These are phyloP conservation scores for Chlamydomonas eustigma DNA, from an alignment of 139 green algal species.

Conservation along the genomic window DNA sequence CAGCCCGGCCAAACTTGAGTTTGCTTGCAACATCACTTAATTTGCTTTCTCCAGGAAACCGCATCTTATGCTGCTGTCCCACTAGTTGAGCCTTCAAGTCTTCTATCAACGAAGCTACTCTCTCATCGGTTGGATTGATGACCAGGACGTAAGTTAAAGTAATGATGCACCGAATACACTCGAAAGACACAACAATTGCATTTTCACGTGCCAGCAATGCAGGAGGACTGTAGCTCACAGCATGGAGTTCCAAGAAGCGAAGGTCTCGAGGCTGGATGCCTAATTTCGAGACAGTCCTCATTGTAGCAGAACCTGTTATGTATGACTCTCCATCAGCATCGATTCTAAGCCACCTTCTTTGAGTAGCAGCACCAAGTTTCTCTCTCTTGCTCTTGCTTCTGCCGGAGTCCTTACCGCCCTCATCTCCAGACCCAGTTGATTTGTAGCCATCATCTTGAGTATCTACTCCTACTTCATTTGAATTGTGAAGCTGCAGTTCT, in stretches of 20 bases:
- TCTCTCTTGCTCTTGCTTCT: too few species aligned
- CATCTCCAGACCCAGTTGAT: too few species aligned
- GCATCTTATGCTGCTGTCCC: not conserved
- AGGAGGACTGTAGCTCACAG: slow-evolving; percentile 17
- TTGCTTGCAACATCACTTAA: slow-evolving; percentile 45
- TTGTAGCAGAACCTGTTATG: not conserved
- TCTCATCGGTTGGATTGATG: slow-evolving; percentile 41
- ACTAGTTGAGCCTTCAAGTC: slow-evolving; percentile 40
- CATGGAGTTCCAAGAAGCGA: slow-evolving; percentile 31
- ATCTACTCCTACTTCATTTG: too few species aligned
- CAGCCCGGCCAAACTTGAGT: slow-evolving; percentile 35
- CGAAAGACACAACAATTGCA: slow-evolving; percentile 21
- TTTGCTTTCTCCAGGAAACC: not conserved
- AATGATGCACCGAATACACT: slow-evolving; percentile 12
- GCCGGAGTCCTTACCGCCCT: too few species aligned
- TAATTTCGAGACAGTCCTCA: slow-evolving; percentile 22
- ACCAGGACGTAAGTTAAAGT: slow-evolving; percentile 29
- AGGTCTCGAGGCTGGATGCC: slow-evolving; percentile 34
- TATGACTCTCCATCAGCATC: not conserved
- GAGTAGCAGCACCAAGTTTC: not conserved
- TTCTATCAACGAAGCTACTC: slow-evolving; percentile 22
- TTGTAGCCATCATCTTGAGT: too few species aligned
- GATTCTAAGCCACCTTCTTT: slow-evolving; percentile 11
- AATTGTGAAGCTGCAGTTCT: too few species aligned
- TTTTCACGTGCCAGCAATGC: slow-evolving; percentile 38